Percentiles rank a stretch among this genome's conserved stretches.
Conservation (phyloP, 345 rosid species). For the Citrus sp. region DNA sequence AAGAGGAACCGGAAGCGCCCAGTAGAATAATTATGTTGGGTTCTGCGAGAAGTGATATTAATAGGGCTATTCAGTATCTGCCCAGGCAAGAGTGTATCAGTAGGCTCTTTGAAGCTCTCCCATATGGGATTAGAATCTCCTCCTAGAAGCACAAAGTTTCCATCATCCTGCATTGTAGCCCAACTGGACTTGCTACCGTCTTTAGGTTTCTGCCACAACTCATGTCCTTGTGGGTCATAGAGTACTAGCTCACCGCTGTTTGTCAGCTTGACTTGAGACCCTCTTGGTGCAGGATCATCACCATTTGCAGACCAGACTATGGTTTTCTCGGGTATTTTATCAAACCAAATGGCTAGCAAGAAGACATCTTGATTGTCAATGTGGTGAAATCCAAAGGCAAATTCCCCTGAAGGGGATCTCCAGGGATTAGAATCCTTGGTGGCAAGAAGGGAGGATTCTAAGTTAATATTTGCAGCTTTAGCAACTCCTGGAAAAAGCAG, state of each 20-base stretch:
- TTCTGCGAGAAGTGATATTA: background rate
- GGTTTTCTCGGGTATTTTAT: slow-evolving; percentile 21
- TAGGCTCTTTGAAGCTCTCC: slow-evolving; percentile 15
- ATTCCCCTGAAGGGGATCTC: slow-evolving; percentile 22
- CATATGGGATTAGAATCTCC: background rate
- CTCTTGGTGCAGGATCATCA: background rate
- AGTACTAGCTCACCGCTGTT: slow-evolving; percentile 2
- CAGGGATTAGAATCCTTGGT: slow-evolving; percentile 15
- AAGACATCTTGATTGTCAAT: slow-evolving; percentile 11
- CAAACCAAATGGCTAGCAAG: slow-evolving; percentile 30
- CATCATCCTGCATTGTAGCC: slow-evolving; percentile 1
- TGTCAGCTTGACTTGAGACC: slow-evolving; percentile 3
- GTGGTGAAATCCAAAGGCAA: slow-evolving; percentile 26
- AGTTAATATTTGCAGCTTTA: background rate
- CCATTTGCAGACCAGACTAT: slow-evolving; percentile 21
- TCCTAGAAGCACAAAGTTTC: slow-evolving; percentile 10
- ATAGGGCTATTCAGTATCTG: background rate
- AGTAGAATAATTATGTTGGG: background rate
- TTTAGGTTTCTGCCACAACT: background rate
- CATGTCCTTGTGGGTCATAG: background rate
- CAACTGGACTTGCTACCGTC: background rate
- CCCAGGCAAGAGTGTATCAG: slow-evolving; percentile 11
- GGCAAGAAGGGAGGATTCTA: slow-evolving; percentile 13
- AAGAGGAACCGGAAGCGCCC: background rate
- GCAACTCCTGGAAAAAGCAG: background rate